Base-by-base conservation (phyloP, 2,329 filamentous ascomycete species). In the Epichloe festucae region DNA sequence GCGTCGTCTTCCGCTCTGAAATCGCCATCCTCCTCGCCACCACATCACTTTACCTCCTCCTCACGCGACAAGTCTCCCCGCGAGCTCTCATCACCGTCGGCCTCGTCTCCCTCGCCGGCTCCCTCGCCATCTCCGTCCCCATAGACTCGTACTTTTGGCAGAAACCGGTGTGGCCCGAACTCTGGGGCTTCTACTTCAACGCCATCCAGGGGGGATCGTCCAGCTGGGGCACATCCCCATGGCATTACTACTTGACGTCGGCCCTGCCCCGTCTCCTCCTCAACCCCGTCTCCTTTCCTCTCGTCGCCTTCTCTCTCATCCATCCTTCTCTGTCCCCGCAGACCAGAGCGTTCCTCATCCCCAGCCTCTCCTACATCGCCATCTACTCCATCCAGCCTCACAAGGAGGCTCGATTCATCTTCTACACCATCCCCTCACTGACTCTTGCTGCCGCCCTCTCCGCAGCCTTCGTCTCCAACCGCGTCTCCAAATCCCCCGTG, bases 141-240 rank as follows among this genome's bases (percentile, higher is more conserved):
- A 67, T 95, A 36, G 93, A 98, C 73, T 91, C 87, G 1, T 91
- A 89, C 70, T 95, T 97, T 71, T 98, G 91, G 93, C 89, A 91
- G 62, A 79, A 78, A 54, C 77, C 77, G 1, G 69, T 95, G 34
- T 98, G 93, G 93, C 90, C 93, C 1, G 93, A 98, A 67, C 80
- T 94, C 54, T 81, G 79, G 59, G 89, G 82, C 2, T 97, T 98
- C 70, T 82, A 87, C 66, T 97, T 86, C 75, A 98, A 98, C 66
- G 89, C 89, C 51, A 70, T 97, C 48, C 77, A 85, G 50, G 89
- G 89, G 21, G 84, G 87, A 53, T 87, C 90, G 0, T 84, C 86
- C 3, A 79, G 85, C 57, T 98, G 93, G 93, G 93, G 93, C 36
- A 84, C 84, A 8, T 86, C 84, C 8, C 86, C 89, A 0, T 91